Conservation (phyloP, 208 protist species). For the Histomonas meleagridis region DNA sequence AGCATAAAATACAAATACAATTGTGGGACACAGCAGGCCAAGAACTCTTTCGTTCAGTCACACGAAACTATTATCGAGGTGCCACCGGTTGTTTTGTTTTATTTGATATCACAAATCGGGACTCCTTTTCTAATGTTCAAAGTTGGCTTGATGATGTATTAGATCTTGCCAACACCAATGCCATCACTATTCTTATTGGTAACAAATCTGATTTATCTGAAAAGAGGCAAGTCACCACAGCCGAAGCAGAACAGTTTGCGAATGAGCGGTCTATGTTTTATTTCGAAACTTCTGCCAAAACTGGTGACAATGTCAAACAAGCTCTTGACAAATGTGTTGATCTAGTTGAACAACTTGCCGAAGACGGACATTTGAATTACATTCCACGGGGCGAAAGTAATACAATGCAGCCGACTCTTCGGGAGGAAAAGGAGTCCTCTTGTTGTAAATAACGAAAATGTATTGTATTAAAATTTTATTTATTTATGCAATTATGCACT, state of each 20-base stretch:
- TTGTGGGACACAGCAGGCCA: conserved; percentile 30
- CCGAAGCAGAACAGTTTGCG: not conserved
- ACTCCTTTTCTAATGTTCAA: not conserved
- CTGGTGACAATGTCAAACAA: not conserved
- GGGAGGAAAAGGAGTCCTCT: no score
- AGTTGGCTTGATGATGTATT: not conserved
- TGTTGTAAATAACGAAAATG: no score
- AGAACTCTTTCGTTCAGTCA: not conserved
- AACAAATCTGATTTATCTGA: conserved; percentile 29
- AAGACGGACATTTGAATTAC: no score
- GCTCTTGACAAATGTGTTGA: not conserved
- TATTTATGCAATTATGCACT: no score
- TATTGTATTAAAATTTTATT: no score
- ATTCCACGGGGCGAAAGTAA: no score
- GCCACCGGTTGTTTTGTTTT: not conserved
- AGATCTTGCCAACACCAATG: not conserved
- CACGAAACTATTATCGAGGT: not conserved
- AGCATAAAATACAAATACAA: not conserved
- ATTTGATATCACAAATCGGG: not conserved
- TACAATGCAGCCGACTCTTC: no score
- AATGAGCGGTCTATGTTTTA: conserved; percentile 18
- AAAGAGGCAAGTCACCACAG: not conserved
- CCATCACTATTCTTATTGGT: not conserved
- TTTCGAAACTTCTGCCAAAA: conserved; percentile 36
- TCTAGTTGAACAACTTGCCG: not conserved